Evolutionary conservation across 2,329 filamentous ascomycete genomes (phyloP).

Genomic region (Zymoseptoria ardabiliae): DNA sequence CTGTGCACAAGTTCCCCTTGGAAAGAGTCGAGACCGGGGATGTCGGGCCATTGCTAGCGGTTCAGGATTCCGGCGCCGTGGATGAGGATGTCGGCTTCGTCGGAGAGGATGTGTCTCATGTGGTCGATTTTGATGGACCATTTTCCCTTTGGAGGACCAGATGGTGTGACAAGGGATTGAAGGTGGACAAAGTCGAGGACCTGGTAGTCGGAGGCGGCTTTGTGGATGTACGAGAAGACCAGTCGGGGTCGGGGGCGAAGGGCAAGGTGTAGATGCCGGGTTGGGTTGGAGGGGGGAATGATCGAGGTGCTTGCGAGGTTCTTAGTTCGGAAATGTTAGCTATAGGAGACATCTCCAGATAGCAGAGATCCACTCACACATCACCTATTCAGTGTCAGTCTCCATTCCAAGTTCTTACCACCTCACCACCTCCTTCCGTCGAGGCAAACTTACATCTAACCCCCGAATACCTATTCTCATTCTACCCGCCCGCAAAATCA

Average conservation of each 20-base stretch:
- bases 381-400: background rate
- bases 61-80: constrained; percentile 15
- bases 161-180: constrained; percentile 9
- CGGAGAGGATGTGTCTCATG: constrained; percentile 7
- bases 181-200: constrained; percentile 33
- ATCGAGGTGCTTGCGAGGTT: background rate
- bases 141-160: constrained; percentile 14
- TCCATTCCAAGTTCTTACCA: background rate
- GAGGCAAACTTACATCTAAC: constrained; percentile 10
- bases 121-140: constrained; percentile 11
- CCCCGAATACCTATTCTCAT: constrained; percentile 12
- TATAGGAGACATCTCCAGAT: too few species aligned
- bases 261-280: constrained; percentile 2
- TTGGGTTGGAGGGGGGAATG: background rate
- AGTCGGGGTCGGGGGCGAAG: constrained; percentile 36
- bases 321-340: too few species aligned
- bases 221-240: constrained; percentile 37
- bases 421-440: constrained; percentile 3
- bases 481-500: background rate
- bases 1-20: constrained; percentile 34
- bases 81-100: constrained; percentile 15
- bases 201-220: constrained; percentile 31
- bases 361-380: background rate
- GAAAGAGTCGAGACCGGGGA: constrained; percentile 34
- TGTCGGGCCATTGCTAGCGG: constrained; percentile 13